Evolutionary conservation across 495 filamentous ascomycete genomes (phyloP), one percentile per base, ranked within the genome.

Genomic region (Jackrogersella minutella): DNA sequence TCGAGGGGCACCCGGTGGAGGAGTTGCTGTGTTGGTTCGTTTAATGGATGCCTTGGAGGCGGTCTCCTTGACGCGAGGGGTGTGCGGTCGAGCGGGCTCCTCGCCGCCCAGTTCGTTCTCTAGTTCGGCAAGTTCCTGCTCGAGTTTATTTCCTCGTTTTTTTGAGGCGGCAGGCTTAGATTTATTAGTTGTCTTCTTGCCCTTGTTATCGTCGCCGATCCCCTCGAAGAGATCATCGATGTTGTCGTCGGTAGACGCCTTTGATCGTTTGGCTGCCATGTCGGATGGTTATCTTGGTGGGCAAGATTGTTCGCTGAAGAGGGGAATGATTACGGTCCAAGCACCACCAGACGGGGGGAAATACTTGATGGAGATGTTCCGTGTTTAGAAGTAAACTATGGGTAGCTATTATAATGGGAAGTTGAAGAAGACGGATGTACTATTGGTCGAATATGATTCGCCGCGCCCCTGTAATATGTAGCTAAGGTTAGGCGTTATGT

Each of bases 121-220:
- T 58, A 99, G 86, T 63, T 97, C 93, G 44, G 92, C 91, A 36
- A 99, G 87, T 54, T 97, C 93, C 52, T 87, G 78, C 64, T 84
- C 80, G 43, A 77, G 79, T 47, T 77, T 73, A 43, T 78, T 74
- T 53, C 79, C 73, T 60, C 84, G 24, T 9, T 17, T 53, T 64
- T 84, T 86, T 43, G 82, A 68, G 39, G 79, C 66, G 10, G 73
- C 68, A 19, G 77, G 66, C 76, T 80, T 82, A 64, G 78, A 72
- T 75, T 83, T 86, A 58, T 78, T 46, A 39, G 71, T 62, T 68
- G 78, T 51, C 69, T 82, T 83, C 60, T 79, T 78, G 56, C 68
- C 52, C 40, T 73, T 71, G 31, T 64, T 72, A 50, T 80, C 85
- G 71, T 86, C 79, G 58, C 82, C 87, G 56, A 96, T 85, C 46